Evolutionary conservation across 2,329 filamentous ascomycete genomes (phyloP), one percentile per base, ranked within the genome.

Genomic region (Helicocarpus griseus): DNA sequence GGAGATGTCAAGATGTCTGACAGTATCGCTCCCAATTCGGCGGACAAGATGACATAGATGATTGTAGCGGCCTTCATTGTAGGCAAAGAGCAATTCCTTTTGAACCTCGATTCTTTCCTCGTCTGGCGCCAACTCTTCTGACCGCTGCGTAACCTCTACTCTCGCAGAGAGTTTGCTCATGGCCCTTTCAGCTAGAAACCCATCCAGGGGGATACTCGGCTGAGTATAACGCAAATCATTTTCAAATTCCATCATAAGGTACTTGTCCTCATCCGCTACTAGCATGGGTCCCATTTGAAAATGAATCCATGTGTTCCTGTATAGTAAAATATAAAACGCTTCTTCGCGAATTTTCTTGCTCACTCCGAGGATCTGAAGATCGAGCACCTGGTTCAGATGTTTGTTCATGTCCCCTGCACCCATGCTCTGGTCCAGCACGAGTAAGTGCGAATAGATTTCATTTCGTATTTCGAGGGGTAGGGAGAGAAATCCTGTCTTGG

Each of bases 401-500:
- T 46, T 46, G 19, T 46, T 46, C 29, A 46, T 28, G 9, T 7
- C 43, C 26, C 24, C 2, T n/a, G 43, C 43, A 33, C 31, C 19
- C 43, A 46, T 46, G 28, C 28, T 33, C 19, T 9, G 43, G 17
- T 33, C 28, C 6, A 46, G 14, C 8, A 46, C 28, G 28, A 46
- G 28, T 29, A 46, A 17, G 43, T 33, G 29, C 3, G 28, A 46
- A 19, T 49, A 49, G 26, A 49, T 49, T 14, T 31, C 26, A 13
- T 9, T 41, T 39, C 48, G 48, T 14, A 49, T 26, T 49, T 49
- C 48, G 26, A 29, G n/a, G 7, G 48, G 48, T 26, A 35, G 22
- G 14, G 48, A 49, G 28, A 41, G 35, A n/a, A 49, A 40, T 19
- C 35, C 21, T n/a, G 14, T 39, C 19, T 21, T 35, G 19, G 36